Base-by-base conservation (phyloP, 164 flowering plant genomes). In the Brasenia schreberi region DNA sequence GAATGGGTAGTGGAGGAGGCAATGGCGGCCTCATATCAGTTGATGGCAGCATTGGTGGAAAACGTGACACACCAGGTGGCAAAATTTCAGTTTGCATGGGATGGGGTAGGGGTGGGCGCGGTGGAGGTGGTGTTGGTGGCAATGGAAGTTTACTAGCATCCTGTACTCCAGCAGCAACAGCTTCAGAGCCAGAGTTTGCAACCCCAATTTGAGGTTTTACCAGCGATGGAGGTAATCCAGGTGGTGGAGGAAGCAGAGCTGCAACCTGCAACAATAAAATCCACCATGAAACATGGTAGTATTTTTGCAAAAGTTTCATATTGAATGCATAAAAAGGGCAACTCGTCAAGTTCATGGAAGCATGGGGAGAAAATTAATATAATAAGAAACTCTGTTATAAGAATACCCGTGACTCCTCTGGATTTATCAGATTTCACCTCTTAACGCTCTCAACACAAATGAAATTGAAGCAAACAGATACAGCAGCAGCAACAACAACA, bases 31-130 rank as follows among this genome's bases (percentile, higher is more conserved):
- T 71, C 84, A 82, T 79, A 66, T 83, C 88, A 11, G 63, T 18
- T 61, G 92, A 95, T 61, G 93, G 96, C 69, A 90, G 90, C 9
- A 90, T 94, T 60, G 87, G 93, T 10, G 86, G 92, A 65, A 88
- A 86, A 33, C 81, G 82, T 59, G 89, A 78, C 66, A 91, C 83
- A 52, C 97, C 98, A 6, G 91, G 98, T 23, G 95, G 93, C 67
- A 84, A 75, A 17, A 84, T 74, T 80, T 88, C 96, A 43, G 90
- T 81, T 70, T 83, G 98, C 65, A 86, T 19, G 43, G 72, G 66
- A 43, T 85, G 82, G 9, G 78, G 43, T 63, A 80, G 59, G 23
- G 75, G 66, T 67, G 87, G 81, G 67, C 87, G 81, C 45, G 81
- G 73, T 58, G 76, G 86, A 56, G 73, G 90, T 44, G 84, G 96